Base-by-base conservation (phyloP, 352 stramenopile genomes). In the Thraustochytrium sp. region DNA sequence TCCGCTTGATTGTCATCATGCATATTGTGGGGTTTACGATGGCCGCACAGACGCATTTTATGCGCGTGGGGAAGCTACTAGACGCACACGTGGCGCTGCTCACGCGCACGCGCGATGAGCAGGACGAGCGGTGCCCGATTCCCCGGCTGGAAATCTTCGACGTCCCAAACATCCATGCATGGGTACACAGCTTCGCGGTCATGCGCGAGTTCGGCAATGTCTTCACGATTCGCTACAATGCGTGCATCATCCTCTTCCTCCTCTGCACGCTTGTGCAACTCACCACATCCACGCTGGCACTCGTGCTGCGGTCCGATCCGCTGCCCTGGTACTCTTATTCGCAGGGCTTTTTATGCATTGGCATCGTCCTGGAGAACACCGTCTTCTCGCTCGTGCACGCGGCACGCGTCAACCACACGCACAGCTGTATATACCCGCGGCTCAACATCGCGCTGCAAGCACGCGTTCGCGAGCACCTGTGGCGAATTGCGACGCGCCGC, bases 181-280 rank as follows among this genome's bases (percentile, higher is more conserved):
- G 63, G 63, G 21, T 53, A 0, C 37, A 75, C 31, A 44, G 63
- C 36, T 75, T 75, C n/a, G 40, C 3, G 3, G 31, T 75, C 31
- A 11, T 75, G n/a, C 63, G 63, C 46, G 37, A 75, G 16, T 75
- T 53, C 55, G 63, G 40, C 23, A 29, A 3, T 3, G 63, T 75
- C 8, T 75, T 75, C 37, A 75, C 63, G 63, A 29, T 54, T 44
- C 63, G 63, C 26, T 75, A 40, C 34, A 75, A 53, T 53, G 37
- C 37, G 40, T 49, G 36, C 63, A 23, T 53, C 13, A 18, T 36
- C 11, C 37, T 75, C 26, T 53, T 44, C 3, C 26, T 75, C 5
- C 9, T 75, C 18, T 36, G 23, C n/a, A 38, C n/a, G n/a, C 23
- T 42, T 23, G 21, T 36, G 40, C 34, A 44, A 13, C 26, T 53